Evolutionary conservation across 106 monocot species (phyloP).

Genomic region (Narthecium ossifragum): DNA sequence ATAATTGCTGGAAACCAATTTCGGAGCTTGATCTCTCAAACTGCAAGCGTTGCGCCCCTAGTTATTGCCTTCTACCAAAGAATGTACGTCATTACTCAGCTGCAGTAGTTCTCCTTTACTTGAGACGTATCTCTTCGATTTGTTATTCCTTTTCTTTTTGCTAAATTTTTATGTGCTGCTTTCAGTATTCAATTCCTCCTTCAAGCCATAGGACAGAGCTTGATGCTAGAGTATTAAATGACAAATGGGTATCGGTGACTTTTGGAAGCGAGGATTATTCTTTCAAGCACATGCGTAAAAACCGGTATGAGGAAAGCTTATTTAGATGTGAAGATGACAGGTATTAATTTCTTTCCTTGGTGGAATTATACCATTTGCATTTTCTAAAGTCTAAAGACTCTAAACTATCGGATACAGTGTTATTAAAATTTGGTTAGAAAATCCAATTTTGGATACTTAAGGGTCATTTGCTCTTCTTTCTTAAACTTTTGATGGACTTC

Average conservation of each 20-base stretch:
- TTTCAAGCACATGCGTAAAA: slow-evolving; percentile 98
- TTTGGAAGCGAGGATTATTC: slow-evolving; percentile 98
- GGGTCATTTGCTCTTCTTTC: no score
- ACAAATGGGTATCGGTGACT: slow-evolving; percentile 93
- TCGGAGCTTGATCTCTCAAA: slow-evolving; percentile 8
- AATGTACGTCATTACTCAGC: not conserved
- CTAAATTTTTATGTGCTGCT: slow-evolving; percentile 7
- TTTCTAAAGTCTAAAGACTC: no score
- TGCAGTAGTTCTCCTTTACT: no score
- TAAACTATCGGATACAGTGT: no score
- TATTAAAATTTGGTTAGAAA: no score
- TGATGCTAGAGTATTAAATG: slow-evolving; percentile 74
- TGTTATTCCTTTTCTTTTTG: not conserved
- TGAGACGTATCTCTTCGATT: no score
- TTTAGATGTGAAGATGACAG: slow-evolving; percentile 99
- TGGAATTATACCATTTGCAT: no score
- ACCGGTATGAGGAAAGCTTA: slow-evolving; percentile 95
- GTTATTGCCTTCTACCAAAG: slow-evolving; percentile 3
- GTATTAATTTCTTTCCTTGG: slow-evolving; percentile 16
- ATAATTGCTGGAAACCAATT: slow-evolving; percentile 1
- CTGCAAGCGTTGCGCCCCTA: not conserved
- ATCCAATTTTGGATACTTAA: no score
- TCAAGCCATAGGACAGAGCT: slow-evolving; percentile 76
- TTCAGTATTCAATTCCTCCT: slow-evolving; percentile 81
- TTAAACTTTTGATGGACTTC: no score